These are phyloP conservation scores for Aspergillus nomiae DNA, from an alignment of 2,329 filamentous ascomycete genomes.

Conservation along the genomic window DNA sequence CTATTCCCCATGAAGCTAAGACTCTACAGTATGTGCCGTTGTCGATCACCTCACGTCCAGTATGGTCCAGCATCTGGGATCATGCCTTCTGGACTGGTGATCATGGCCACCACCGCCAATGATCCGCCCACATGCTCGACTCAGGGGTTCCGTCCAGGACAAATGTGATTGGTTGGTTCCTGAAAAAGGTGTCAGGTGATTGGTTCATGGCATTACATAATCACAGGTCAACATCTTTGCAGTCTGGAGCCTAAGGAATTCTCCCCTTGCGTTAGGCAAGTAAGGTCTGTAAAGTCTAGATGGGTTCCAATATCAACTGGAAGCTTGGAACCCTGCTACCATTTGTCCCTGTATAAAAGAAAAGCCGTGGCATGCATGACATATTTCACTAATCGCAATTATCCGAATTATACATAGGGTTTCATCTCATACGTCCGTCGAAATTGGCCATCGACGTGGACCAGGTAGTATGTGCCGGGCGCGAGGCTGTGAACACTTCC, in stretches of 20 bases:
- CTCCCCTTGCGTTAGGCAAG: not conserved
- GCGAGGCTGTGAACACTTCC: constrained; percentile 68
- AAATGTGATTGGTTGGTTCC: not conserved
- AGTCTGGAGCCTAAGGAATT: not conserved
- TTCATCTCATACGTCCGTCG: constrained; percentile 76
- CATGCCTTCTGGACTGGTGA: not conserved
- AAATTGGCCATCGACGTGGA: constrained; percentile 83
- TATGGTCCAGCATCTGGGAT: not conserved
- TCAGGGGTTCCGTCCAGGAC: not conserved
- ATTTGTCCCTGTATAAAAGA: not conserved
- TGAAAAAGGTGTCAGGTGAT: not conserved
- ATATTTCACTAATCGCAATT: not conserved
- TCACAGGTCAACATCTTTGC: too few relatives aligned
- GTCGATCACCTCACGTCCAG: constrained; percentile 1
- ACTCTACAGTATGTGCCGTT: not conserved
- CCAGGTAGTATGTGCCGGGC: constrained; percentile 74
- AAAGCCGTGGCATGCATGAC: not conserved
- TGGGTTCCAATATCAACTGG: not conserved
- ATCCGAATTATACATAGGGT: constrained; percentile 40
- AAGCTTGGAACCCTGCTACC: not conserved
- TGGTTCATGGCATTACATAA: not conserved
- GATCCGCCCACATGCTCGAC: constrained; percentile 14
- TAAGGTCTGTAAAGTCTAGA: not conserved
- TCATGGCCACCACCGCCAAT: constrained; percentile 9
- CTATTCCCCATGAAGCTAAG: not conserved